phyloP scores from a whole-genome alignment of 495 filamentous ascomycete genomes.

The Aspergillus bertholletiae region DNA sequence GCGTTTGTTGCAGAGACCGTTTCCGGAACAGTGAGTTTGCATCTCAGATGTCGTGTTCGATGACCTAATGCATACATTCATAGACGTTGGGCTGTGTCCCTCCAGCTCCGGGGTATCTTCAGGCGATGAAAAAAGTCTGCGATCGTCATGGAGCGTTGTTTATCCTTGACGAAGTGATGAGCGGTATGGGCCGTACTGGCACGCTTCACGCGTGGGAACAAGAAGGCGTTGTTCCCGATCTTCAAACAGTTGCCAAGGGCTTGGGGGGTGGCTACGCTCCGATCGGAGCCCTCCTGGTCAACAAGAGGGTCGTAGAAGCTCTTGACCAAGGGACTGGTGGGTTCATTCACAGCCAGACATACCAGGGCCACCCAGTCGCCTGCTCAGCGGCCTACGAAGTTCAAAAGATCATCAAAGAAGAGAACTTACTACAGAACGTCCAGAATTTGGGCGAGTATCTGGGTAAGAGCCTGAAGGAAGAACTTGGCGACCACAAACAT shows the following conservation, averaged over 20 bases:
- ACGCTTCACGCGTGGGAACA: slow-evolving; percentile 63
- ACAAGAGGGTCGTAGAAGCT: slow-evolving; percentile 45
- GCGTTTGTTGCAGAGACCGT: slow-evolving; percentile 72
- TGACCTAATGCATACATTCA: too few relatives aligned
- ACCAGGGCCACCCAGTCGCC: slow-evolving; percentile 48
- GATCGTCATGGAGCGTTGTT: slow-evolving; percentile 58
- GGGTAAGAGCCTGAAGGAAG: slow-evolving; percentile 31
- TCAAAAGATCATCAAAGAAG: slow-evolving; percentile 40
- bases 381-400: slow-evolving; percentile 47
- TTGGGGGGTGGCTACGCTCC: slow-evolving; percentile 58
- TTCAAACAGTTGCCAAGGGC: slow-evolving; percentile 60
- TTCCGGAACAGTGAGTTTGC: slow-evolving; percentile 44
- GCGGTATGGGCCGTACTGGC: slow-evolving; percentile 63
- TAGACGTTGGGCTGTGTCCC: slow-evolving; percentile 55
- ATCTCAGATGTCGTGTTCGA: not conserved
- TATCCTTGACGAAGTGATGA: slow-evolving; percentile 72
- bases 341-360: slow-evolving; percentile 52
- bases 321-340: slow-evolving; percentile 46
- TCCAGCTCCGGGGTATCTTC: slow-evolving; percentile 54
- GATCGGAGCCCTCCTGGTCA: slow-evolving; percentile 54
- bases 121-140: slow-evolving; percentile 55
- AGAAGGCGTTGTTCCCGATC: slow-evolving; percentile 54
- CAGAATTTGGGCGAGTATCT: slow-evolving; percentile 39
- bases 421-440: slow-evolving; percentile 45
- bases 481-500: slow-evolving; percentile 32